Conservation (phyloP, 768 basidiomycete genomes). For the Rhodotorula toruloides region DNA sequence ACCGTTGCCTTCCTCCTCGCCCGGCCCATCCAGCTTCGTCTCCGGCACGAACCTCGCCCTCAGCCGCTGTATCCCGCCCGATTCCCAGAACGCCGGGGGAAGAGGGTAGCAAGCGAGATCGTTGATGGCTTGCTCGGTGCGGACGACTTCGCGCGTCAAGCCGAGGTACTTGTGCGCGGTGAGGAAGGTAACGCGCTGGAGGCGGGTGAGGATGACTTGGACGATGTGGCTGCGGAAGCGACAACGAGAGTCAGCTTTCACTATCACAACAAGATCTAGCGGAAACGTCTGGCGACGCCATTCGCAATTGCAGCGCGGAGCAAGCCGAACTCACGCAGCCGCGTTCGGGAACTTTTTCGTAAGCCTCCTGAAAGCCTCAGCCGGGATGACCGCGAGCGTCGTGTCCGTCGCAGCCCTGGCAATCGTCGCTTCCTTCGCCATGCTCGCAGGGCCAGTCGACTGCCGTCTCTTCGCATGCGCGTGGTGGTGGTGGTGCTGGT, state of each 20-base stretch:
- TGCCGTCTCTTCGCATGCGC: neutral
- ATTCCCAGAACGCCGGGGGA: slow-evolving; percentile 82
- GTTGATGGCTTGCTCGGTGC: slow-evolving; percentile 95
- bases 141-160: slow-evolving; percentile 85
- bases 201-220: slow-evolving; percentile 81
- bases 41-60: slow-evolving; percentile 58
- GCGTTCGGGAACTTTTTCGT: slow-evolving; percentile 97
- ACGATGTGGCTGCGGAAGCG: slow-evolving; percentile 29
- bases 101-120: slow-evolving; percentile 94
- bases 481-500: neutral
- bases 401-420: slow-evolving; percentile 92
- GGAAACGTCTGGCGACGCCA: no score
- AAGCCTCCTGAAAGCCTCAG: slow-evolving; percentile 86
- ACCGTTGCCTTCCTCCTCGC: neutral
- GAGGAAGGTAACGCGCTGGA: slow-evolving; percentile 94
- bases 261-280: no score
- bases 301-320: slow-evolving; percentile 1
- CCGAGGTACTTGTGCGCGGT: slow-evolving; percentile 96
- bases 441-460: neutral
- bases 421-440: slow-evolving; percentile 62
- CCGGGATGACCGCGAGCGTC: slow-evolving; percentile 96
- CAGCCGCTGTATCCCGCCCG: slow-evolving; percentile 80
- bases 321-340: slow-evolving; percentile 90
- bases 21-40: slow-evolving; percentile 23
- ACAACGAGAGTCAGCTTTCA: neutral